A percentile compares a stretch with the other conserved stretches of the same genome.
These are phyloP conservation scores for Andrographis paniculata DNA, from an alignment of 305 asterid genomes.

Conservation along the genomic window DNA sequence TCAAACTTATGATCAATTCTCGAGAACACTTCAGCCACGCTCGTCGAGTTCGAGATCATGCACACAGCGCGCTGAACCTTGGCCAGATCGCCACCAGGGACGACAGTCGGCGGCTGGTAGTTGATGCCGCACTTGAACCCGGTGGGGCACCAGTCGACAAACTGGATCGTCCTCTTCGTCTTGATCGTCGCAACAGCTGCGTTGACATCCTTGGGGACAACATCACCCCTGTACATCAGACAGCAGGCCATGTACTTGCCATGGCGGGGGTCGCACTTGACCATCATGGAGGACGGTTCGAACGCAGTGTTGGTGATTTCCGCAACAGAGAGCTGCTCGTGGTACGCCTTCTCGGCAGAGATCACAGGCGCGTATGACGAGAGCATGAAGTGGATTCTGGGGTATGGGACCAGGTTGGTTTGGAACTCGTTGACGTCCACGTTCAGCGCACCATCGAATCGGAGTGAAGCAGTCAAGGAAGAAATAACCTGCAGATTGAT, in stretches of 20 bases:
- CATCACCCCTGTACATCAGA: conserved; percentile 52
- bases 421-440: conserved; percentile 45
- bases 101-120: conserved; percentile 16
- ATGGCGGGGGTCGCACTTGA: conserved; percentile 45
- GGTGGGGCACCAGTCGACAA: background rate
- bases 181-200: conserved; percentile 57
- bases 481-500: conserved; percentile 25
- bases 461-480: conserved; percentile 35
- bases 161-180: conserved; percentile 32
- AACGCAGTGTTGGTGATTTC: conserved; percentile 49
- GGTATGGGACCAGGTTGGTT: conserved; percentile 43
- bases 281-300: conserved; percentile 55
- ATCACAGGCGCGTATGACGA: conserved; percentile 41
- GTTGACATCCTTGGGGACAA: conserved; percentile 52
- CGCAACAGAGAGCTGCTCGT: conserved; percentile 45
- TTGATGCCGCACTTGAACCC: conserved; percentile 22
- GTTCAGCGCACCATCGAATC: conserved; percentile 37
- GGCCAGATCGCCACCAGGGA: background rate
- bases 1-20: conserved; percentile 1
- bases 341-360: conserved; percentile 54
- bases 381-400: conserved; percentile 41
- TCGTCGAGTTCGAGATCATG: background rate
- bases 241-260: conserved; percentile 59
- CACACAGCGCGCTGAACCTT: background rate
- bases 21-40: background rate